phyloP scores from a whole-genome alignment of 331 rosid species.

The Prunus yedoensis region DNA sequence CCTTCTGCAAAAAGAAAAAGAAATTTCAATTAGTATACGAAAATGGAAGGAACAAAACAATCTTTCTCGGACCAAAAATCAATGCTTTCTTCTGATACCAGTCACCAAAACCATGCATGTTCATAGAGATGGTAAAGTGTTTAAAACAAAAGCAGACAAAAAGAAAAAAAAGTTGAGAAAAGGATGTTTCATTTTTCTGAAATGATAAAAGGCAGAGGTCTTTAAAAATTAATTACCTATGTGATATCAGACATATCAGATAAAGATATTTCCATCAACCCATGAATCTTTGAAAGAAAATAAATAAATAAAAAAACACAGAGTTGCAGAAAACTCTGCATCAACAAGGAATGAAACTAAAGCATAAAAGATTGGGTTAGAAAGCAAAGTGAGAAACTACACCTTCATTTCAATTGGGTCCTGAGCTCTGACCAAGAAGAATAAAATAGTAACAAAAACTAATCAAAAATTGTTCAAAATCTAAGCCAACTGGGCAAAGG shows the following conservation, averaged over 20 bases:
- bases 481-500: background rate
- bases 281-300: background rate
- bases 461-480: background rate
- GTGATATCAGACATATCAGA: background rate
- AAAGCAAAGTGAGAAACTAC: constrained; percentile 11
- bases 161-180: background rate
- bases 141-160: background rate
- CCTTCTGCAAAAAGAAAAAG: too few species aligned
- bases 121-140: background rate
- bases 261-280: background rate
- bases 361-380: background rate
- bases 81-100: background rate
- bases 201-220: background rate
- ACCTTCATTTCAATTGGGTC: constrained; percentile 40
- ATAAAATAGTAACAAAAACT: background rate
- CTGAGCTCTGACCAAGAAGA: constrained; percentile 20
- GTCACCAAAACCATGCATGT: background rate
- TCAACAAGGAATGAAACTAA: background rate
- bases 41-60: background rate
- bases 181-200: background rate
- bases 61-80: background rate
- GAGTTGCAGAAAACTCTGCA: background rate
- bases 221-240: background rate
- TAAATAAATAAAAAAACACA: background rate
- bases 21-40: too few species aligned